These are phyloP conservation scores for Penicillium soppii DNA, from an alignment of 495 filamentous ascomycete species.

Conservation along the genomic window DNA sequence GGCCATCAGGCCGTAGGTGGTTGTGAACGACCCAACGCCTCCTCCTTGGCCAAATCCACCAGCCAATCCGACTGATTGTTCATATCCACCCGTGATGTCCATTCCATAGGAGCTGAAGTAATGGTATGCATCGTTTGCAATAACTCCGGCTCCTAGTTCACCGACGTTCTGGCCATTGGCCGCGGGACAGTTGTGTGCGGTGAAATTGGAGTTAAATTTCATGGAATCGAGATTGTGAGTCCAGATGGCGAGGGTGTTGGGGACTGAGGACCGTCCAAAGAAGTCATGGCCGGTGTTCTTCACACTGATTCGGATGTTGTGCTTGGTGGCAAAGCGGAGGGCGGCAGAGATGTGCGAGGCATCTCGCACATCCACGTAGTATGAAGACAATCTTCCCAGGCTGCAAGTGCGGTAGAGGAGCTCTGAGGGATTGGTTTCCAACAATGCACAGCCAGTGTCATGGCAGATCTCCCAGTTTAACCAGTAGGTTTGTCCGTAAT, in stretches of 20 bases:
- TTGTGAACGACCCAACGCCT: slow-evolving; percentile 12
- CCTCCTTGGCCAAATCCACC: slow-evolving; percentile 25
- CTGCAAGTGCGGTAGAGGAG: slow-evolving; percentile 3
- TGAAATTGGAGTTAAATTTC: slow-evolving; percentile 31
- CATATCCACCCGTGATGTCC: slow-evolving; percentile 23
- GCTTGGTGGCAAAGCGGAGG: slow-evolving; percentile 12
- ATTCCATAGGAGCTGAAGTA: slow-evolving; percentile 16
- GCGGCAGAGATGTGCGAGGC: slow-evolving; percentile 10
- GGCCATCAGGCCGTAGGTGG: slow-evolving; percentile 18
- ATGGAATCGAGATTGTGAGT: slow-evolving; percentile 44
- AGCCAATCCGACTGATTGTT: slow-evolving; percentile 20
- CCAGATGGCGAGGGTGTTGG: slow-evolving; percentile 44
- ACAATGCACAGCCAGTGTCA: slow-evolving; percentile 8
- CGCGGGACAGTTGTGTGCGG: slow-evolving; percentile 19
- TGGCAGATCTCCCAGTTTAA: slow-evolving; percentile 18
- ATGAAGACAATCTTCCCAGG: slow-evolving; percentile 14
- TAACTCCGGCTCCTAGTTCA: slow-evolving; percentile 24
- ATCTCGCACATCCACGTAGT: slow-evolving; percentile 14
- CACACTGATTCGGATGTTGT: slow-evolving; percentile 36
- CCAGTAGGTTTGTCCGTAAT: slow-evolving; percentile 8
- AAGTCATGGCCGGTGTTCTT: slow-evolving; percentile 54
- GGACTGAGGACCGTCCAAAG: slow-evolving; percentile 46
- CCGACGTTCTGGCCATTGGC: slow-evolving; percentile 20
- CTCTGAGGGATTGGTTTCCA: neutral
- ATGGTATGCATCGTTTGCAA: slow-evolving; percentile 17